These are phyloP conservation scores for Melaleuca quinquenervia DNA, from an alignment of 345 rosid genomes.

Conservation along the genomic window DNA sequence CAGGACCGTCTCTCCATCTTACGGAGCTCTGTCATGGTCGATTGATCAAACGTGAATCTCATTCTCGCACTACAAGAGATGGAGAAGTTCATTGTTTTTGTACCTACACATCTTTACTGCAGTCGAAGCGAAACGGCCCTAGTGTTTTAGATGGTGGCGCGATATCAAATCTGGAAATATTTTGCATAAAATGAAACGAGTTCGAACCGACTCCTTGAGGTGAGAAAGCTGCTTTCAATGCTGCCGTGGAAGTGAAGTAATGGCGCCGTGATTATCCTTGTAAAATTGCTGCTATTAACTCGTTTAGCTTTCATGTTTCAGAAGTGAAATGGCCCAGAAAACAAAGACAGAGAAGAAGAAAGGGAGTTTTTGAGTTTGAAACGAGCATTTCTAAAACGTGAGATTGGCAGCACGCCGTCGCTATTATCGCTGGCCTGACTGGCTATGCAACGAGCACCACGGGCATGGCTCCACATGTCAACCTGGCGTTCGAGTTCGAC, in stretches of 20 bases:
- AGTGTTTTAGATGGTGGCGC: not conserved
- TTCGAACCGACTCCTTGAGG: not conserved
- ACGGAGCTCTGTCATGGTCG: not conserved
- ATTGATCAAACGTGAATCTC: not conserved
- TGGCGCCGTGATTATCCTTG: not conserved
- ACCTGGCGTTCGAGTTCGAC: not conserved
- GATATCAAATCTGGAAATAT: not conserved
- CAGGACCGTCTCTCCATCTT: not conserved
- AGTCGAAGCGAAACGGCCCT: not conserved
- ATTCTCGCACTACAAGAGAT: not conserved
- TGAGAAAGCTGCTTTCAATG: not conserved
- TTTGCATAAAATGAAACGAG: not conserved
- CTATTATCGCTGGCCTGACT: not conserved
- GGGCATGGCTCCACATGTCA: not conserved
- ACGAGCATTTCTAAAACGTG: not conserved
- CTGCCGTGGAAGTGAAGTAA: not conserved
- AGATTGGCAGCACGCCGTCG: not conserved
- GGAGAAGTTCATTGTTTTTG: not conserved
- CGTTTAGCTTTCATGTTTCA: not conserved
- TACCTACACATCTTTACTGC: not conserved
- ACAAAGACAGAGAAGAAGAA: not conserved
- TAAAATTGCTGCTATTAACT: not conserved
- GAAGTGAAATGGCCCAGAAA: not conserved
- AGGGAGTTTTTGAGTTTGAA: not conserved
- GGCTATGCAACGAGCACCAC: not conserved